Conservation (phyloP, 306 rosid species). For the Gastrolobium villosum region DNA sequence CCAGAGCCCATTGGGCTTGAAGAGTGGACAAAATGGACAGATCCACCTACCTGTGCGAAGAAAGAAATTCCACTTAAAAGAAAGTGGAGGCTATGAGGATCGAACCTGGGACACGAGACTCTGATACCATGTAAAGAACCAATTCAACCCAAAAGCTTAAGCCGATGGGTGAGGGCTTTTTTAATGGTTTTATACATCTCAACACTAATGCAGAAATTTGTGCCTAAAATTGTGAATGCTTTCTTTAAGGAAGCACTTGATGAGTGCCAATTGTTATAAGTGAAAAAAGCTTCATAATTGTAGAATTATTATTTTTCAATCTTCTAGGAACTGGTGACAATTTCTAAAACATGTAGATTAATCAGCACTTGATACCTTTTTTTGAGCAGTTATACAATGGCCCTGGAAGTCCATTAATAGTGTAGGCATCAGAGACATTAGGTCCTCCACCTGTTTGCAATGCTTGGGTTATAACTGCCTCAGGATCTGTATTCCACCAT, state of each 20-base stretch:
- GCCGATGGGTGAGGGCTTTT: too few species aligned
- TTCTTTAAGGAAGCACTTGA: neutral
- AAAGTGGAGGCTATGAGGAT: too few species aligned
- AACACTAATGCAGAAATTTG: neutral
- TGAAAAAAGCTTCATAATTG: neutral
- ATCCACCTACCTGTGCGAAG: too few species aligned
- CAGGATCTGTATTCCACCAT: slow-evolving; percentile 82
- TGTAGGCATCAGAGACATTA: slow-evolving; percentile 86
- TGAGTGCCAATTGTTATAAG: neutral
- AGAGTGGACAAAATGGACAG: too few species aligned
- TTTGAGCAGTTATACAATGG: slow-evolving; percentile 75
- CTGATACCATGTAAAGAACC: too few species aligned
- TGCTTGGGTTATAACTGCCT: slow-evolving; percentile 73
- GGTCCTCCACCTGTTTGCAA: slow-evolving; percentile 77
- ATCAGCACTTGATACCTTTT: slow-evolving; percentile 59
- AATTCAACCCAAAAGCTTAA: too few species aligned
- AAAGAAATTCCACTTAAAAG: too few species aligned
- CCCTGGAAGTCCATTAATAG: slow-evolving; percentile 80
- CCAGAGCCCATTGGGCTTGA: too few species aligned
- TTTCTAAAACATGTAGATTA: neutral
- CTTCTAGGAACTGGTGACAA: neutral
- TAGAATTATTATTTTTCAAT: neutral
- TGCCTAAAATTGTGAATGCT: neutral
- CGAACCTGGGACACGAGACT: too few species aligned
- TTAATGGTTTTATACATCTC: too few species aligned